Conservation (phyloP, 805 yeast species). For the Yamadazyma laniorum region DNA sequence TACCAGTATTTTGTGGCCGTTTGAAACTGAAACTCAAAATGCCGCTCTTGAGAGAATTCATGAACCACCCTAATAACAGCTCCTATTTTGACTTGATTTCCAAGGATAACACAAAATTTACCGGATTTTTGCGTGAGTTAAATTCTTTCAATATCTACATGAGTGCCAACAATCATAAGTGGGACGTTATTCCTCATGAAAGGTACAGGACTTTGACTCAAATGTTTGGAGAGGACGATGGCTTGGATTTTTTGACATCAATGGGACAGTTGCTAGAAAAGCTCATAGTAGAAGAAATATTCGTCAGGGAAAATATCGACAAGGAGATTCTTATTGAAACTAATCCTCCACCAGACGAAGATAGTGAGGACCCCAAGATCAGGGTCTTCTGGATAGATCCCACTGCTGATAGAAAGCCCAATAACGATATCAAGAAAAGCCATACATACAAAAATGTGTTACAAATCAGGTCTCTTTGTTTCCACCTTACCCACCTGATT, state of each 20-base stretch:
- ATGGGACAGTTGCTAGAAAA: conserved; percentile 50
- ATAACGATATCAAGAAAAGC: conserved; percentile 48
- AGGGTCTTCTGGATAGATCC: conserved; percentile 47
- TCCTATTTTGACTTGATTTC: conserved; percentile 41
- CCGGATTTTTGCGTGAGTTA: conserved; percentile 32
- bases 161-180: conserved; percentile 51
- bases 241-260: conserved; percentile 38
- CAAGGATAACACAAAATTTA: conserved; percentile 24
- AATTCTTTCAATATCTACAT: conserved; percentile 45
- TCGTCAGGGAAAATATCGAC: conserved; percentile 50
- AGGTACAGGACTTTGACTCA: conserved; percentile 42
- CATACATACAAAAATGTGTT: conserved; percentile 52
- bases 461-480: conserved; percentile 51
- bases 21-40: conserved; percentile 24
- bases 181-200: conserved; percentile 44
- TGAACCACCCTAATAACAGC: conserved; percentile 25
- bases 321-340: conserved; percentile 46
- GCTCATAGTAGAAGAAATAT: conserved; percentile 56
- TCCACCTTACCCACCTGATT: conserved; percentile 47
- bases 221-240: conserved; percentile 41
- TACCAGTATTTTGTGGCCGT: conserved; percentile 35
- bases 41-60: conserved; percentile 27
- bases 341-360: conserved; percentile 24
- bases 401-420: conserved; percentile 21
- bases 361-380: conserved; percentile 32